phyloP scores from a whole-genome alignment of 2,329 filamentous ascomycete genomes.

The Pleochaeta shiraiana region DNA sequence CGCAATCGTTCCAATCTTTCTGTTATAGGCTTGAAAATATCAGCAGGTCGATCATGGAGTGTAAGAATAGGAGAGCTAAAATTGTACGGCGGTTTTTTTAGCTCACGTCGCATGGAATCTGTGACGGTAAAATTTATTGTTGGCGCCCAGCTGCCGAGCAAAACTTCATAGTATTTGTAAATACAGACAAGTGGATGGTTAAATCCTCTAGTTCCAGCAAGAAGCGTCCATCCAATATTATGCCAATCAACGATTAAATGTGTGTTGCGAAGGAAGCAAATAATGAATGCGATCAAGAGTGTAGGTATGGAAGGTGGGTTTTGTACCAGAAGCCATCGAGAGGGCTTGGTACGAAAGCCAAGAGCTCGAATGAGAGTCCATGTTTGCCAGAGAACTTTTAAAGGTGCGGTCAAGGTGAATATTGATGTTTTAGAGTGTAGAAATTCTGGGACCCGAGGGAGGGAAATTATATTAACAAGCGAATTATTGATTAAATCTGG shows the following conservation, averaged over 20 bases:
- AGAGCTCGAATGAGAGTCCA: slow-evolving; percentile 48
- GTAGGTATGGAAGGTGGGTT: slow-evolving; percentile 94
- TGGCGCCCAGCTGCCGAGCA: slow-evolving; percentile 43
- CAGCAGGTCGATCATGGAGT: slow-evolving; percentile 69
- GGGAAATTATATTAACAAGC: slow-evolving; percentile 46
- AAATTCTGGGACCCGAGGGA: slow-evolving; percentile 42
- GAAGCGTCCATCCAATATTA: slow-evolving; percentile 93
- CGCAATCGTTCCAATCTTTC: slow-evolving; percentile 24
- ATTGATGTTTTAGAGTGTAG: slow-evolving; percentile 48
- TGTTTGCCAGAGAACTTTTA: slow-evolving; percentile 74
- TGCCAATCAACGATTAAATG: slow-evolving; percentile 91
- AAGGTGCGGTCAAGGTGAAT: slow-evolving; percentile 56
- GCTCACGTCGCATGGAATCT: slow-evolving; percentile 59
- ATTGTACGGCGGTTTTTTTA: slow-evolving; percentile 39
- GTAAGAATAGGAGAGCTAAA: slow-evolving; percentile 44
- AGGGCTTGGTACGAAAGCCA: slow-evolving; percentile 49
- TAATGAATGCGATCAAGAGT: slow-evolving; percentile 48
- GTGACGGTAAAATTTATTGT: slow-evolving; percentile 72
- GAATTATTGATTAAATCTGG: slow-evolving; percentile 50
- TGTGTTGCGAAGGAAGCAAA: slow-evolving; percentile 58
- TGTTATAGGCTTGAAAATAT: slow-evolving; percentile 53
- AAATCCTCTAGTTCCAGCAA: slow-evolving; percentile 36
- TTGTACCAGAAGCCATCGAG: slow-evolving; percentile 75
- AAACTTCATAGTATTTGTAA: slow-evolving; percentile 56
- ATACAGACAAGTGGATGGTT: slow-evolving; percentile 55